Percentiles rank a stretch among this genome's conserved stretches.
These are phyloP conservation scores for Chara braunii DNA, from an alignment of 139 green algal species.

Conservation along the genomic window DNA sequence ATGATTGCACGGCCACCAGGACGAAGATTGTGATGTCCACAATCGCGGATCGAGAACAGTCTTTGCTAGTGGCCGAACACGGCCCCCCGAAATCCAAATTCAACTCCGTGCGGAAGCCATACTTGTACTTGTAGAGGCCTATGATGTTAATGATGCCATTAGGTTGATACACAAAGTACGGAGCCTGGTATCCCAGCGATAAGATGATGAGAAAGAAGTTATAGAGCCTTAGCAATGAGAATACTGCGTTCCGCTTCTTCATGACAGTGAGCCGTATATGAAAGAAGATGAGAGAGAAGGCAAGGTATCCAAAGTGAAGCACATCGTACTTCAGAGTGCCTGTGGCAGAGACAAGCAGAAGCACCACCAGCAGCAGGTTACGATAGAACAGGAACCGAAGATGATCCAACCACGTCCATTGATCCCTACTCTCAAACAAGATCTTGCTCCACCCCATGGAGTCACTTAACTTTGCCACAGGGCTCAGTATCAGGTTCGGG, in stretches of 20 bases:
- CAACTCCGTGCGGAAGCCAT: slow-evolving; percentile 16
- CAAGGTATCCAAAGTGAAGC: slow-evolving; percentile 32
- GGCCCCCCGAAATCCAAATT: background rate
- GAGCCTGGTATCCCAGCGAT: slow-evolving; percentile 25
- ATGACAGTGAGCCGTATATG: slow-evolving; percentile 2
- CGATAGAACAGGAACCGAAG: slow-evolving; percentile 29
- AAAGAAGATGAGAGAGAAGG: slow-evolving; percentile 13
- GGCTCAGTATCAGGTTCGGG: too few species aligned
- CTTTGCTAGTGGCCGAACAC: background rate
- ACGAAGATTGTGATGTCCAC: slow-evolving; percentile 35
- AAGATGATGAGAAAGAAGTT: slow-evolving; percentile 32
- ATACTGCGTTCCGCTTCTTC: background rate
- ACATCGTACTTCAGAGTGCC: slow-evolving; percentile 33
- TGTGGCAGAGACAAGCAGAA: slow-evolving; percentile 29
- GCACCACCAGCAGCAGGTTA: slow-evolving; percentile 16
- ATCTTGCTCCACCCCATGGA: background rate
- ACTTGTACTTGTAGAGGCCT: slow-evolving; percentile 37
- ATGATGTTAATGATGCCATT: slow-evolving; percentile 1
- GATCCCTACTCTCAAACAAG: background rate
- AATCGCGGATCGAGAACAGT: slow-evolving; percentile 8
- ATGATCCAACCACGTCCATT: slow-evolving; percentile 13
- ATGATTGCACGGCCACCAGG: slow-evolving; percentile 11
- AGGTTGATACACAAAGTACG: slow-evolving; percentile 17
- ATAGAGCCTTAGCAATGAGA: slow-evolving; percentile 19
- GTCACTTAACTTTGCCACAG: too few species aligned